A percentile compares a stretch with the other conserved stretches of the same genome.
Conservation (phyloP, 139 green algal species). For the Chlorella sorokiniana region DNA sequence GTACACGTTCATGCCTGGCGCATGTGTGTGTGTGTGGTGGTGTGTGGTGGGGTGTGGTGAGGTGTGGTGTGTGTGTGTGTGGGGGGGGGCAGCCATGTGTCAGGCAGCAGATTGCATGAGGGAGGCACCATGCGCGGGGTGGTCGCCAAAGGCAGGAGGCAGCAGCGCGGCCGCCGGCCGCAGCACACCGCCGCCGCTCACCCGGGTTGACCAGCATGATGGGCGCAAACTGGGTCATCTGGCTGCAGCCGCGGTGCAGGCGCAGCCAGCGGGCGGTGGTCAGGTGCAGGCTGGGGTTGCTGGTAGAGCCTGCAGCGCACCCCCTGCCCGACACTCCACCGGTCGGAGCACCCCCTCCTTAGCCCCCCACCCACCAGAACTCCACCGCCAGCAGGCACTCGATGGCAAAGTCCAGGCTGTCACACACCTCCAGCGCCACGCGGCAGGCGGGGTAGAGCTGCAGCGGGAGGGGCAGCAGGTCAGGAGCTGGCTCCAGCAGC, state of each 20-base stretch:
- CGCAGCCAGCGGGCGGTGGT: neutral
- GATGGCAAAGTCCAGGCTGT: constrained; percentile 48
- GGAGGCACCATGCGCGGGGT: neutral
- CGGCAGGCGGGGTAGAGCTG: constrained; percentile 45
- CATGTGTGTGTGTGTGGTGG: constrained; percentile 31
- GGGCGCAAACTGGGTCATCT: constrained; percentile 50
- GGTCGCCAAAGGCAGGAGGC: neutral
- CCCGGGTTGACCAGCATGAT: constrained; percentile 47
- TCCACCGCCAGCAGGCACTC: constrained; percentile 73
- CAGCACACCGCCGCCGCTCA: neutral
- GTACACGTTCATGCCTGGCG: constrained; percentile 81
- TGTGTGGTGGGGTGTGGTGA: neutral
- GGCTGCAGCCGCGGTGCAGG: neutral
- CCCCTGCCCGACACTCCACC: neutral
- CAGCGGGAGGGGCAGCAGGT: neutral
- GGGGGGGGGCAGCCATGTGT: too few relatives aligned
- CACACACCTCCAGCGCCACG: constrained; percentile 57
- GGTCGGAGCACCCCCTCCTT: too few relatives aligned
- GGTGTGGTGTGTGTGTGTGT: neutral
- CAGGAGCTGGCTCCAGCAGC: neutral
- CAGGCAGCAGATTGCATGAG: too few relatives aligned
- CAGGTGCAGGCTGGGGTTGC: neutral
- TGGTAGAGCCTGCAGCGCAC: neutral
- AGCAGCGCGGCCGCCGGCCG: neutral
- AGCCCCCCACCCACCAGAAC: too few relatives aligned